Conservation (phyloP, 805 yeast species). For the Candida ovalis region DNA sequence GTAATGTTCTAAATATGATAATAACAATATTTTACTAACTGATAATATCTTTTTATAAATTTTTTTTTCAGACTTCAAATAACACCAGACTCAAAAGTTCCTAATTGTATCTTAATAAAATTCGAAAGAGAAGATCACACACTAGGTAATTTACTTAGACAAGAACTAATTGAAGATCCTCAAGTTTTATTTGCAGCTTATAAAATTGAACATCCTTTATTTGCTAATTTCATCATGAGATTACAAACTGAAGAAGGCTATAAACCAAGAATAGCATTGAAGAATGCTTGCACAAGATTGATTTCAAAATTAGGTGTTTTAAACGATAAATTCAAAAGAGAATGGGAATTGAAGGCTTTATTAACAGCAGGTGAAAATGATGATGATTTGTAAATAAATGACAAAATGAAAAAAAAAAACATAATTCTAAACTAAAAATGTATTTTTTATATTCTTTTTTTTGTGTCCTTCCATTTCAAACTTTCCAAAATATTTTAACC, state of each 20-base stretch:
- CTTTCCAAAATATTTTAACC: too few species aligned
- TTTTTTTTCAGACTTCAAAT: conserved; percentile 55
- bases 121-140: conserved; percentile 98
- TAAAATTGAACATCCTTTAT: conserved; percentile 96
- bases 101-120: conserved; percentile 88
- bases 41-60: neutral
- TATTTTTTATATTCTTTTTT: neutral
- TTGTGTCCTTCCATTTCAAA: neutral
- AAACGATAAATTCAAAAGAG: conserved; percentile 77
- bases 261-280: conserved; percentile 85
- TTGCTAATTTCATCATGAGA: conserved; percentile 91
- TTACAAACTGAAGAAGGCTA: conserved; percentile 95
- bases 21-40: neutral
- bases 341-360: conserved; percentile 86
- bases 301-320: conserved; percentile 75
- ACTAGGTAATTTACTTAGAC: conserved; percentile 81
- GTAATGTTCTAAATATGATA: neutral
- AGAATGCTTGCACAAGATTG: conserved; percentile 81
- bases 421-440: too few species aligned
- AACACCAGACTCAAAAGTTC: conserved; percentile 91
- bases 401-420: neutral
- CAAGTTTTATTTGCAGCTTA: conserved; percentile 95
- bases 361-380: conserved; percentile 52
- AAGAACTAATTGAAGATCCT: conserved; percentile 80
- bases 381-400: conserved; percentile 18